phyloP scores from a whole-genome alignment of 2,329 filamentous ascomycete genomes.

The Talaromyces sp. region DNA sequence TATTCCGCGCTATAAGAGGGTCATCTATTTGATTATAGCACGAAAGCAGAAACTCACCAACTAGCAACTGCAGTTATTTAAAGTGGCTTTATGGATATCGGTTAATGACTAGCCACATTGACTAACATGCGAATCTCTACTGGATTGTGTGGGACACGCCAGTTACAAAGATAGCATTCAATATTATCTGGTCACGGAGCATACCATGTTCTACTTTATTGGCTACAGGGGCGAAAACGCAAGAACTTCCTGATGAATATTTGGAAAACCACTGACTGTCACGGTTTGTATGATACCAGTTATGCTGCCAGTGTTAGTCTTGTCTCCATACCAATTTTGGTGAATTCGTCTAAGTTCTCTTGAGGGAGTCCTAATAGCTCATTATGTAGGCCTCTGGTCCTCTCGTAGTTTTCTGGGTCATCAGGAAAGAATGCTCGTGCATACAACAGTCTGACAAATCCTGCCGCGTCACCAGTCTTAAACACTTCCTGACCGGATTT shows the following conservation, averaged over 20 bases:
- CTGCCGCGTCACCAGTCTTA: conserved; percentile 39
- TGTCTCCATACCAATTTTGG: neutral
- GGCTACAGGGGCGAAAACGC: too few relatives aligned
- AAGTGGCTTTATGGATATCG: neutral
- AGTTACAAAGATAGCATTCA: neutral
- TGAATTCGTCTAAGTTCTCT: conserved; percentile 5
- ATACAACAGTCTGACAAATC: conserved; percentile 52
- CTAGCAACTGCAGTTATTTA: neutral
- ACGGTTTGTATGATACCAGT: too few relatives aligned
- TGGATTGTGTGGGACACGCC: neutral
- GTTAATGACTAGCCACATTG: neutral
- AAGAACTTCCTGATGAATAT: too few relatives aligned
- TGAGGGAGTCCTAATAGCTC: neutral
- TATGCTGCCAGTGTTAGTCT: too few relatives aligned
- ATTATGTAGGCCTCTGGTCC: neutral
- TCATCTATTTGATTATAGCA: neutral
- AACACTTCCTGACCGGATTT: conserved; percentile 44
- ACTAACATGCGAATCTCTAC: neutral
- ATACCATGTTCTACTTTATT: too few relatives aligned
- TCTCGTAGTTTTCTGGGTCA: conserved; percentile 15
- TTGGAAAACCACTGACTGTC: too few relatives aligned
- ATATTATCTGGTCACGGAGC: too few relatives aligned
- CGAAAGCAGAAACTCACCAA: neutral
- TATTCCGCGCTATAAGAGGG: neutral
- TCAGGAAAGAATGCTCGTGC: conserved; percentile 51